Percentiles rank a stretch among this genome's conserved stretches.
Evolutionary conservation across 2,329 filamentous ascomycete species (phyloP).

Genomic region (Exophiala lecanii-corni): DNA sequence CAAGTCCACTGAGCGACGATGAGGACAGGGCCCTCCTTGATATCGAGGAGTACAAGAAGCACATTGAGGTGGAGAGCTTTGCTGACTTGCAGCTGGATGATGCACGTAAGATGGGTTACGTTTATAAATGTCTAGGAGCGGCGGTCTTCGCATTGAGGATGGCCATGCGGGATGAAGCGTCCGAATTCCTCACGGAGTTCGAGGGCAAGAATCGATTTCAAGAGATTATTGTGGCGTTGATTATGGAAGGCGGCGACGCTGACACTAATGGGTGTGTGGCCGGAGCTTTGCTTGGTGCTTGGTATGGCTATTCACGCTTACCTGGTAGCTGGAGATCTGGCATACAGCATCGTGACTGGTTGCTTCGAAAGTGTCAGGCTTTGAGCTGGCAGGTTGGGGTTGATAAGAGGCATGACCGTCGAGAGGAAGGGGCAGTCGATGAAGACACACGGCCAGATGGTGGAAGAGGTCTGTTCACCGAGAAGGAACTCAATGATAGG

Average conservation of each 20-base stretch:
- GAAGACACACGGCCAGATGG: background rate
- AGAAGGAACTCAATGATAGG: background rate
- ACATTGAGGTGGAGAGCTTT: background rate
- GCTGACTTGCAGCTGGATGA: background rate
- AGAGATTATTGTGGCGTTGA: background rate
- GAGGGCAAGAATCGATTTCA: background rate
- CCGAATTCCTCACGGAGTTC: background rate
- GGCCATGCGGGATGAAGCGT: background rate
- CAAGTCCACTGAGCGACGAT: background rate
- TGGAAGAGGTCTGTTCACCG: background rate
- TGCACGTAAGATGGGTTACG: background rate
- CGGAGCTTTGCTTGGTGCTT: background rate
- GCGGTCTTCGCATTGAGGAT: background rate
- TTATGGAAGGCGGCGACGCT: background rate
- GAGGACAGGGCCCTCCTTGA: background rate
- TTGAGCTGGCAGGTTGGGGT: background rate
- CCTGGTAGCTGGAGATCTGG: background rate
- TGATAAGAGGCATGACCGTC: background rate
- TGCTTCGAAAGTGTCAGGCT: background rate
- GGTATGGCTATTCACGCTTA: background rate
- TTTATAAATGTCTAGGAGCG: background rate
- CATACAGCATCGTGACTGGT: background rate
- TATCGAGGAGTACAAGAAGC: background rate
- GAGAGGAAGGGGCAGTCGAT: background rate
- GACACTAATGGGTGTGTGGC: constrained; percentile 1